Base-by-base conservation (phyloP, 176 grass and related monocot species). In the Neostapfia colusana region DNA sequence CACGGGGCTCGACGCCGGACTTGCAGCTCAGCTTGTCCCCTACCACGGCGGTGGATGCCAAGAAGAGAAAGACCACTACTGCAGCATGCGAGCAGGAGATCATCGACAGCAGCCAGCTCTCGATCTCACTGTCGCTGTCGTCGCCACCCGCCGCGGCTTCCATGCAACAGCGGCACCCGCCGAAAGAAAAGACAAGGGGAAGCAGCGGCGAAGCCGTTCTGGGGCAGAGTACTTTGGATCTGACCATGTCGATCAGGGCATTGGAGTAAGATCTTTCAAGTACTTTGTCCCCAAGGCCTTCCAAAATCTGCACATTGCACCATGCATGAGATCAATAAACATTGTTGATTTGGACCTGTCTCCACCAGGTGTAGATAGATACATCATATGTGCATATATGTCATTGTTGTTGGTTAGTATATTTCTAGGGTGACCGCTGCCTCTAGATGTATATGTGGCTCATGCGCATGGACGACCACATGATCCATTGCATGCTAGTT, bases 231-330 rank as follows among this genome's bases (percentile, higher is more conserved):
- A 95, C 89, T 99, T 99, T 95, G 89, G 95, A 99, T 95, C 95
- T 99, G 91, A 99, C 95, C 91, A 99, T 99, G 95, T 99, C 95
- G 69, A 99, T 99, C 81, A 92, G 65, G 66, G 95, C 95, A 99
- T 92, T 92, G 95, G 91, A 99, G 91, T 99, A 91, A 99, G 95
- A 99, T 99, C 91, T 92, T 98, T 99, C 83, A 92, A 95, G 91
- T 95, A 95, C 95, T 94, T 83, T 88, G 87, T 88, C 85, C 85
- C 64, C 80, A 78, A 86, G 80, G 87, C 78, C 81, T 82, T 87
- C 80, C 61, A 87, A 90, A 83, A 82, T 12, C 40, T 75, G 81
- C 76, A 84, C 81, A 80, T 76, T 88, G 76, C 71, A 79, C 75
- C 86, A 88, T 84, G 76, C 86, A 88, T 85, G 45, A 44, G 35